Base-by-base conservation (phyloP, 2,329 filamentous ascomycete species). In the Sporothrix euskadiensis region DNA sequence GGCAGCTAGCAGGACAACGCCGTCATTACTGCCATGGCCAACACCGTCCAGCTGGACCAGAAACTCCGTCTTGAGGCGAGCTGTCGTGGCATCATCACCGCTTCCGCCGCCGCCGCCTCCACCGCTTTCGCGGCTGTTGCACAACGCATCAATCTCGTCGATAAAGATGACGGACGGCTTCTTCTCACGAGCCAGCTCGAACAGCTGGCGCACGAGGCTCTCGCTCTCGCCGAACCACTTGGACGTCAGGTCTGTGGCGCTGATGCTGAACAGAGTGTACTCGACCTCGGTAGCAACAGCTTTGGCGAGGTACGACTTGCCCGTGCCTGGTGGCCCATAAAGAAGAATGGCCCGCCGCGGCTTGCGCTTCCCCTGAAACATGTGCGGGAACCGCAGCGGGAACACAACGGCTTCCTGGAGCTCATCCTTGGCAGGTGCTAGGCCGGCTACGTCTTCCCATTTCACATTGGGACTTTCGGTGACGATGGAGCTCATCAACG, bases 31-130 rank as follows among this genome's bases (percentile, higher is more conserved):
- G 0, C 91, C 94, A 3, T 98, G 83, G 0, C 96, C 96, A 0
- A 96, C 95, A 79, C 96, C 96, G 79, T 99, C 96, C 96, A 99
- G 98, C 81, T 98, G 95, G 0, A 96, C 98, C 7, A 99, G 88
- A 73, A 99, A 89, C 84, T 98, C 96, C 80, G 98, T 98, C 77
- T 98, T 95, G 0, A 98, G 96, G 47, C 96, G 90, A 81, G 98
- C 96, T 0, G 95, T 98, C 22, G 98, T 69, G 30, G 49, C 71
- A 16, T 63, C 56, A 56, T 44, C 56, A 19, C 61, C 63, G 4
- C 49, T 30, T 19, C 72, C 65, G 1, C 72, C 47, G 1, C 54
- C 54, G 6, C 12, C 66, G 5, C 41, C 96, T 75, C 96, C 96
- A 94, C 81, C 98, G 95, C 80, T 95, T 22, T 68, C 96, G 83